These are phyloP conservation scores for Mycena floridula DNA, from an alignment of 768 basidiomycete species.

Conservation along the genomic window DNA sequence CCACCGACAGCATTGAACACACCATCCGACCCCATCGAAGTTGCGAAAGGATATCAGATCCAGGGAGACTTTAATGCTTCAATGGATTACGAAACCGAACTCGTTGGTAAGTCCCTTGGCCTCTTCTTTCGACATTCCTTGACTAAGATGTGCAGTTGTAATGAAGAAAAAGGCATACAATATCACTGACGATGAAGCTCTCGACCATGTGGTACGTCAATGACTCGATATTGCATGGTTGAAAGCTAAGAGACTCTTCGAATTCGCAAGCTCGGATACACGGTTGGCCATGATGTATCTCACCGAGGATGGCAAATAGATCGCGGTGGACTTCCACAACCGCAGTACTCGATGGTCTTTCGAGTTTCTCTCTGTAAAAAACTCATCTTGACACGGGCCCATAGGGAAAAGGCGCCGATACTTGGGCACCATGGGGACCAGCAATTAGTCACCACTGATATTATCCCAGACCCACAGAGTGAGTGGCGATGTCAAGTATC, in stretches of 20 bases:
- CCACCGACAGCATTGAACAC: conserved; percentile 30
- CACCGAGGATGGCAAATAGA: conserved; percentile 40
- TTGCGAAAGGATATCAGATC: conserved; percentile 31
- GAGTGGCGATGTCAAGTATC: no score
- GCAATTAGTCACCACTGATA: no score
- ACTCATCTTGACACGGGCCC: background rate
- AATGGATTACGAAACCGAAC: conserved; percentile 37
- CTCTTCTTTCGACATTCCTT: no score
- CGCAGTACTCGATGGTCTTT: conserved; percentile 32
- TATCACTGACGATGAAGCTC: conserved; percentile 33
- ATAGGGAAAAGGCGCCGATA: conserved; percentile 14
- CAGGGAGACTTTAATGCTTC: conserved; percentile 32
- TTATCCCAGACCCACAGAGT: no score
- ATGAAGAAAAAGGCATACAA: conserved; percentile 38
- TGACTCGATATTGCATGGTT: no score
- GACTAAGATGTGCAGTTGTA: no score
- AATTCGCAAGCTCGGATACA: conserved; percentile 34
- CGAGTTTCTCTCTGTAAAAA: no score
- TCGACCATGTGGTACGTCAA: conserved; percentile 36
- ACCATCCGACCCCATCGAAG: conserved; percentile 27
- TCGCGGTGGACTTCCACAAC: conserved; percentile 33
- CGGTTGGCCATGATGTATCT: conserved; percentile 35
- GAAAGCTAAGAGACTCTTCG: no score
- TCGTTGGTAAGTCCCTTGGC: no score
- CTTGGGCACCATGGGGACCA: no score